Evolutionary conservation across 2,329 filamentous ascomycete species (phyloP), one percentile per base, ranked within the genome.

Genomic region (Trichoderma citrinoviride): DNA sequence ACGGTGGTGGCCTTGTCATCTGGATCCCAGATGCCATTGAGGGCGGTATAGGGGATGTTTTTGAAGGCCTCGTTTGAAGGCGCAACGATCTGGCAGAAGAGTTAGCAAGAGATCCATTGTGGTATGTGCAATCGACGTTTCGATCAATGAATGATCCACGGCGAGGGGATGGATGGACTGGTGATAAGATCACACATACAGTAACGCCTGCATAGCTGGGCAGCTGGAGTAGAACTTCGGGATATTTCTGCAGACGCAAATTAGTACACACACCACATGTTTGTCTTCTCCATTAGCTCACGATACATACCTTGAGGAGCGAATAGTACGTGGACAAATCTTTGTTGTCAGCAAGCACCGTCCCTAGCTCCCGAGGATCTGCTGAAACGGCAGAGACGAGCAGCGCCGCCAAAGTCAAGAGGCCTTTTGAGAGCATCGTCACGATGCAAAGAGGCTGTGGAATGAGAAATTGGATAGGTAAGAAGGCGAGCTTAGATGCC

Each of bases 11-110:
- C 75, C 56, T 75, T 72, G 69, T 83, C 74, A 5, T 84, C 77
- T 8, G 77, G 72, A 8, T 79, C 74, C 72, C 78, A 82, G n/a
- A 83, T 70, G 57, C 79, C 79, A 27, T 77, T 76, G 43, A 86
- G 75, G 10, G 80, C 77, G n/a, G 80, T 82, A 67, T 81, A 83
- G 10, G 80, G 79, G 57, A 87, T 84, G 60, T 81, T 78, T 19
- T 81, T 77, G 75, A 88, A 87, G 17, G 85, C 85, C 2, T 78
- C 77, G 69, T 87, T 84, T 66, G 78, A 82, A 8, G 87, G 87
- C 0, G 83, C 86, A 68, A 87, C 83, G 68, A 88, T 79, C 76
- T 77, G 21, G 25, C 3, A 43, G 21, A 12, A 4, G 3, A 1
- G 64, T 66, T 49, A 66, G 44, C 46, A 21, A 19, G 21, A n/a